Base-by-base conservation (phyloP, 2,329 filamentous ascomycete species). In the Beauveria varroae region DNA sequence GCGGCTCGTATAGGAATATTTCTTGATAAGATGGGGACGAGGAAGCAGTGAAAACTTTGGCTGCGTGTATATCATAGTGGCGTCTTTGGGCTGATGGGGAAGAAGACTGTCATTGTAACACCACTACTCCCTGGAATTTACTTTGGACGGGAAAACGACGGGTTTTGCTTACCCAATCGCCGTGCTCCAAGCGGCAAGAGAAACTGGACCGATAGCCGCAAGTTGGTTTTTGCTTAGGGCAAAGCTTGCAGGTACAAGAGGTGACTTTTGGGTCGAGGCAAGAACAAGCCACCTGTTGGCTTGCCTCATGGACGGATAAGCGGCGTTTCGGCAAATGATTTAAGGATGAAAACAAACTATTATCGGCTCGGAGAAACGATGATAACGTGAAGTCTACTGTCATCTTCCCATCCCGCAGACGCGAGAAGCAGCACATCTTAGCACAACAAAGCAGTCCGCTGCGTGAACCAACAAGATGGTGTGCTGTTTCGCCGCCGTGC, bases 401-500 rank as follows among this genome's bases (percentile, higher is more conserved):
- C 26, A 4, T 14, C 5, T 52, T 16, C 22, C 22, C 46, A 20
- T 1, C 16, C 5, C 3, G 26, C 14, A 8, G 10, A 50, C 26
- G 26, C 16, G 26, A 10, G 26, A 8, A 14, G n/a, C 28, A 37
- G 26, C 51, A 24, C 28, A 5, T 28, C 46, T 12, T n/a, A 3
- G 20, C 18, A 20, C 43, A 20, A n/a, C 20, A n/a, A 28, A 52
- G 22, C 34, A 53, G 5, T 24, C 8, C 6, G 40, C n/a, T 14
- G 6, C 14, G 28, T 37, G n/a, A 20, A 37, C 26, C 54, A 34
- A 26, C 34, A 62, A 37, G 34, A 73, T 73, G 71, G 68, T 70
- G 26, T 73, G 71, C 65, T 69, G 67, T 57, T 62, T 72, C 46
- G 65, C 65, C 49, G 68, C 71, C 24, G 46, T 71, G 7, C 63